Conservation (phyloP, 2,329 filamentous ascomycete genomes). For the Botrytis tulipae region DNA sequence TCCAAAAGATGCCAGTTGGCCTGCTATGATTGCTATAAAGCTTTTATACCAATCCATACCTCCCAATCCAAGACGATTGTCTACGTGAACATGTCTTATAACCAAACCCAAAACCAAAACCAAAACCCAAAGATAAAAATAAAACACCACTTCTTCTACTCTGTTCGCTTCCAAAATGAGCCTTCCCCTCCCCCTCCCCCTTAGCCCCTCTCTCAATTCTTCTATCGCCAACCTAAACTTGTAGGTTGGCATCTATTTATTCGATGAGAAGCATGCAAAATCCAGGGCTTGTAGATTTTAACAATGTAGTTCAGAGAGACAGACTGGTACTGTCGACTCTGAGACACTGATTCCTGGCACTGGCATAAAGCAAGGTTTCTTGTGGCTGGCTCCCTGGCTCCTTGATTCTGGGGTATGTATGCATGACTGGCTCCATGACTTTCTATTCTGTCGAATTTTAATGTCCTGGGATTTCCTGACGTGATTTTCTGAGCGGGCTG, state of each 20-base stretch:
- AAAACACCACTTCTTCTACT: neutral
- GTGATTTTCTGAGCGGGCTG: constrained; percentile 14
- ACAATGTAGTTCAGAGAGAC: neutral
- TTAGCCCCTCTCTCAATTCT: neutral
- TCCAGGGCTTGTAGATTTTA: neutral
- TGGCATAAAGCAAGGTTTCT: neutral
- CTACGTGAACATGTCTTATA: neutral
- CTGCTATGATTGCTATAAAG: neutral
- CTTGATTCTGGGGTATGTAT: neutral
- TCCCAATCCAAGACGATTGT: neutral
- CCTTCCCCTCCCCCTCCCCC: neutral
- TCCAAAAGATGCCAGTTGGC: constrained; percentile 4
- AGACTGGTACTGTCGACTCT: constrained; percentile 7
- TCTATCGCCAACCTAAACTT: neutral
- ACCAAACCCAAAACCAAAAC: neutral
- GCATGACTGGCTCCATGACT: constrained; percentile 24
- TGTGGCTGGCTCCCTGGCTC: neutral
- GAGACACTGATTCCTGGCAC: neutral
- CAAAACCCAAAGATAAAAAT: neutral
- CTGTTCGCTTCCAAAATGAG: neutral
- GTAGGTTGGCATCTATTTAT: constrained; percentile 2
- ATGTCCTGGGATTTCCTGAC: constrained; percentile 2
- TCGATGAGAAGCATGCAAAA: constrained; percentile 13
- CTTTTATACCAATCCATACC: constrained; percentile 10
- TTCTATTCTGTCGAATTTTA: constrained; percentile 12